Evolutionary conservation across 441 rosid species (phyloP).

Genomic region (Isatis lusitanica): DNA sequence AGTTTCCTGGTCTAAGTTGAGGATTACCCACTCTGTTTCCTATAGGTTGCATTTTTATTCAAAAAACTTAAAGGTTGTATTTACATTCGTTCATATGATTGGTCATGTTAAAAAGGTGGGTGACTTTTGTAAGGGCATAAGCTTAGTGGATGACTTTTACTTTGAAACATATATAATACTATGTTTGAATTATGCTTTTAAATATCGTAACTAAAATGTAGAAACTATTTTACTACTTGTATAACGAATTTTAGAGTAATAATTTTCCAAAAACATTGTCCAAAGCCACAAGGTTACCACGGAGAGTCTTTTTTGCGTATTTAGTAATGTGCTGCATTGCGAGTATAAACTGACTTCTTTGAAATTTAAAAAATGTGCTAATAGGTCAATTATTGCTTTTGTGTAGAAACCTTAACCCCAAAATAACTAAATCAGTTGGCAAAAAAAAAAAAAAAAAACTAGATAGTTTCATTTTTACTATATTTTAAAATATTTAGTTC

Average conservation of each 20-base stretch:
- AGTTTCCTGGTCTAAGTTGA: background rate
- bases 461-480: background rate
- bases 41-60: background rate
- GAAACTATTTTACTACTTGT: background rate
- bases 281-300: background rate
- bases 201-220: background rate
- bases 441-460: too few species aligned
- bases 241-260: background rate
- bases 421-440: too few species aligned
- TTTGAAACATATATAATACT: background rate
- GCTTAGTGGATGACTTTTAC: conserved; percentile 14
- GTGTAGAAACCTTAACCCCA: background rate
- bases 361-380: background rate
- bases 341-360: background rate
- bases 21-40: conserved; percentile 9
- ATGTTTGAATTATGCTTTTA: background rate
- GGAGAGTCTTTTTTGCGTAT: background rate
- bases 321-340: background rate
- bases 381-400: background rate
- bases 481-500: background rate
- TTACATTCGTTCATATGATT: background rate
- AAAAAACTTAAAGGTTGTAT: background rate
- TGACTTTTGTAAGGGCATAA: conserved; percentile 20
- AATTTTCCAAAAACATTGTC: background rate
- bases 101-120: conserved; percentile 10